A percentile compares a stretch with the other conserved stretches of the same genome.
Conservation (phyloP, 2,329 filamentous ascomycete genomes). For the Magnaporthiopsis rhizophila region DNA sequence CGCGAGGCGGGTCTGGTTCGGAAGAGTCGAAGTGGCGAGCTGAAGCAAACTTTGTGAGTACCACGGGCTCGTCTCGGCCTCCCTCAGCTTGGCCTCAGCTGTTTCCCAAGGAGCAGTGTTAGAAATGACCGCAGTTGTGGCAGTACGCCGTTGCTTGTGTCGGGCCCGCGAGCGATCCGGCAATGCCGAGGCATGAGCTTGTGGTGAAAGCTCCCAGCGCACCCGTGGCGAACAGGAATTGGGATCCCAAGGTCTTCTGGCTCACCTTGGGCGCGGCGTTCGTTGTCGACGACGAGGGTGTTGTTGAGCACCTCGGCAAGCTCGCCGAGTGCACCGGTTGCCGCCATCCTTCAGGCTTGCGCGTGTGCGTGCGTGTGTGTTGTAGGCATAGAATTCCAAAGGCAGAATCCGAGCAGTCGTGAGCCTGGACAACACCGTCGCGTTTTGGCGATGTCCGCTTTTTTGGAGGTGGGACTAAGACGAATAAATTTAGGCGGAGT, state of each 20-base stretch:
- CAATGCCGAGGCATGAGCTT: neutral
- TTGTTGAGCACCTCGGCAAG: neutral
- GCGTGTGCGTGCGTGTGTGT: neutral
- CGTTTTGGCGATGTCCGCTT: neutral
- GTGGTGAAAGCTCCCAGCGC: neutral
- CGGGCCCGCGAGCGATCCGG: neutral
- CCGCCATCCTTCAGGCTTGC: neutral
- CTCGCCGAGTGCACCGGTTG: neutral
- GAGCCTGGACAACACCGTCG: neutral
- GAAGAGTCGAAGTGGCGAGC: constrained; percentile 73
- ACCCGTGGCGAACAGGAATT: neutral
- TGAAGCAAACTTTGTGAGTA: constrained; percentile 86
- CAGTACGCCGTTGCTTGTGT: neutral
- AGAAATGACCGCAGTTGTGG: neutral
- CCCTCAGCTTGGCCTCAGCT: constrained; percentile 77
- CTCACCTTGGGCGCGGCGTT: neutral
- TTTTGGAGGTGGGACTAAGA: neutral
- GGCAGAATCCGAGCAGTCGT: neutral
- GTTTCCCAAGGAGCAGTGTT: constrained; percentile 13
- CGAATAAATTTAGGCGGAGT: neutral
- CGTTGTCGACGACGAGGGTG: neutral
- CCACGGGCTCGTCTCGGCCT: constrained; percentile 72
- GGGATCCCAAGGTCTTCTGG: neutral
- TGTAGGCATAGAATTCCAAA: neutral
- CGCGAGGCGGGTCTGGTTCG: constrained; percentile 73